Conservation (phyloP, 2,329 filamentous ascomycete species). For the Ophiostoma australiae region DNA sequence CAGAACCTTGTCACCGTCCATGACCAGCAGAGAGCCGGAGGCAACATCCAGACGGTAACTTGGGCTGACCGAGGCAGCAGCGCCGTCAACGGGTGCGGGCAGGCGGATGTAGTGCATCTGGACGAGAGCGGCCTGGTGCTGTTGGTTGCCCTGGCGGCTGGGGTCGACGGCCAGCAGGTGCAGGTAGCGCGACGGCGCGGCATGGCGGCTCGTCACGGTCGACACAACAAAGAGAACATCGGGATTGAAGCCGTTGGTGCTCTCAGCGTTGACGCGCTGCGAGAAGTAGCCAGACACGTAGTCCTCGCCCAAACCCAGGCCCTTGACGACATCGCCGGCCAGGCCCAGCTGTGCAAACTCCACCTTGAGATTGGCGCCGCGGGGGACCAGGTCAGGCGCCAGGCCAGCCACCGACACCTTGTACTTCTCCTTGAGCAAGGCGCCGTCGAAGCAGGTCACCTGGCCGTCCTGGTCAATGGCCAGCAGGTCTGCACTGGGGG, state of each 20-base stretch:
- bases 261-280: conserved; percentile 39
- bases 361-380: conserved; percentile 39
- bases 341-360: conserved; percentile 47
- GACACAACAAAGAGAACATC: conserved; percentile 54
- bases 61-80: conserved; percentile 18
- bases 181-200: conserved; percentile 32
- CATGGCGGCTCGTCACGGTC: conserved; percentile 33
- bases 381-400: conserved; percentile 39
- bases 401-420: conserved; percentile 41
- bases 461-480: conserved; percentile 57
- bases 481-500: conserved; percentile 42
- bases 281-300: conserved; percentile 51
- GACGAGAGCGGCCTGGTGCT: conserved; percentile 28
- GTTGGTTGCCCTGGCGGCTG: conserved; percentile 24
- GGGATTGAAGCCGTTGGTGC: conserved; percentile 42
- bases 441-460: conserved; percentile 55
- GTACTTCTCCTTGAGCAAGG: conserved; percentile 48
- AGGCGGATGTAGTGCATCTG: conserved; percentile 29
- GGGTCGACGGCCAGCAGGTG: conserved; percentile 34
- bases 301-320: conserved; percentile 51
- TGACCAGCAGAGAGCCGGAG: conserved; percentile 59
- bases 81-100: conserved; percentile 13
- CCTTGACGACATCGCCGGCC: conserved; percentile 47
- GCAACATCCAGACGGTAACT: conserved; percentile 56
- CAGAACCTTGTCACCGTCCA: conserved; percentile 49